Evolutionary conservation across 257 asterid species (phyloP), one percentile per base, ranked within the genome.

Genomic region (Gentiana dahurica): DNA sequence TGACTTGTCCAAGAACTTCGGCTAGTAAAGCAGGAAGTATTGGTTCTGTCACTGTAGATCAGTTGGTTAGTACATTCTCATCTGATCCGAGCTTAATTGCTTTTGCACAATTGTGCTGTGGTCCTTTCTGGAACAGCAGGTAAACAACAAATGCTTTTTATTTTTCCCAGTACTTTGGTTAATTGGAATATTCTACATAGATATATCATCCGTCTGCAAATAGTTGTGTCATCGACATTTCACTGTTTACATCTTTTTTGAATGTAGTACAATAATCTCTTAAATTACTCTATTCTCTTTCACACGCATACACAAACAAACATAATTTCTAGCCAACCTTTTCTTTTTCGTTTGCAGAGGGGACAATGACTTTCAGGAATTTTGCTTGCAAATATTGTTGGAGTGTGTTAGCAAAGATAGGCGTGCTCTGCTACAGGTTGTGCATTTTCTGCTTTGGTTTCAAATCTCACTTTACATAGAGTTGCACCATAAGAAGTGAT

Each of bases 351-450:
- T 71, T 70, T 70, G 81, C 92, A 87, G 98, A 66, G 79, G 77
- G 63, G 88, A 83, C 67, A 76, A 73, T 52, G 95, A 83, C 70
- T 88, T 88, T 62, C 94, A 77, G 60, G 95, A 85, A 61, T 88
- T 85, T 75, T 92, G 97, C 85, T 79, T 83, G 58, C 95, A 85
- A 83, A 88, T 92, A 32, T 71, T 92, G 58, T 92, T 85, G 36
- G 98, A 88, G 77, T 92, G 98, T 70, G 97, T 92, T 63, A 88
- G 96, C 88, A 92, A 92, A 81, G 98, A 92, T 72, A 81, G 93
- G 72, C 94, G 95, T 24, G 93, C 95, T 52, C 73, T 88, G 69
- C 66, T 92, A 47, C 98, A 92, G 97, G 98, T 80, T 73, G 57
- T 36, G 12, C 4, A 8, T 48, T 46, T 45, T 34, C 24, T 39